A percentile compares a stretch with the other conserved stretches of the same genome.
These are phyloP conservation scores for Vitis riparia DNA, from an alignment of 164 flowering plant species.

Conservation along the genomic window DNA sequence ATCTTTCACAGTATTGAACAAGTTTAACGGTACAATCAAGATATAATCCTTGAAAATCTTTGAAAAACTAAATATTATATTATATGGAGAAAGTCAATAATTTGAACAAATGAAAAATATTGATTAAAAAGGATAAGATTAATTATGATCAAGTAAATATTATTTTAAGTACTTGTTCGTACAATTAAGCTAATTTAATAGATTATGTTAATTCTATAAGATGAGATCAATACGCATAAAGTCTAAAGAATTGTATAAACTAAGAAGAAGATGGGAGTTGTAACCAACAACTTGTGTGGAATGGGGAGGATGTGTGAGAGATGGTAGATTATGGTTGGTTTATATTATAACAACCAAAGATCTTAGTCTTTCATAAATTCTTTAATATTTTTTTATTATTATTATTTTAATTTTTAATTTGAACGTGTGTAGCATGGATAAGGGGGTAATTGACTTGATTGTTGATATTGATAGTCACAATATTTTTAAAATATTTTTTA, in stretches of 20 bases:
- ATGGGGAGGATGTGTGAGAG: conserved; percentile 1
- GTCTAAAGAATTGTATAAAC: not conserved
- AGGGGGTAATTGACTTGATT: not conserved
- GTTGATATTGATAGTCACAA: not conserved
- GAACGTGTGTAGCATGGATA: conserved; percentile 2
- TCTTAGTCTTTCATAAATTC: not conserved
- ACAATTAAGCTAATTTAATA: not conserved
- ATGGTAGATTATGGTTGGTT: conserved; percentile 23
- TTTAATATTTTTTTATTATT: not conserved
- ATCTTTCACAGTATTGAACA: too few relatives aligned
- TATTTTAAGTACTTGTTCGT: not conserved
- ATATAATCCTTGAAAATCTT: too few relatives aligned
- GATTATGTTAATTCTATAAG: conserved; percentile 6
- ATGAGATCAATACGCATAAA: not conserved
- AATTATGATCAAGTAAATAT: not conserved
- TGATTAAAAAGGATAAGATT: not conserved
- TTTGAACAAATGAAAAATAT: too few relatives aligned
- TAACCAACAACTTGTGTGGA: conserved; percentile 11
- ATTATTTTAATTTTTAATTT: not conserved
- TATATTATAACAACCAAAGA: not conserved
- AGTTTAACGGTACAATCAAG: too few relatives aligned
- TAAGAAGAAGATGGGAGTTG: conserved; percentile 13
- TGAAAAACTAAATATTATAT: too few relatives aligned
- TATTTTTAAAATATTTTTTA: too few relatives aligned
- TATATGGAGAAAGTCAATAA: too few relatives aligned